phyloP scores from a whole-genome alignment of 2,329 filamentous ascomycete species.

The Exophiala spinifera region DNA sequence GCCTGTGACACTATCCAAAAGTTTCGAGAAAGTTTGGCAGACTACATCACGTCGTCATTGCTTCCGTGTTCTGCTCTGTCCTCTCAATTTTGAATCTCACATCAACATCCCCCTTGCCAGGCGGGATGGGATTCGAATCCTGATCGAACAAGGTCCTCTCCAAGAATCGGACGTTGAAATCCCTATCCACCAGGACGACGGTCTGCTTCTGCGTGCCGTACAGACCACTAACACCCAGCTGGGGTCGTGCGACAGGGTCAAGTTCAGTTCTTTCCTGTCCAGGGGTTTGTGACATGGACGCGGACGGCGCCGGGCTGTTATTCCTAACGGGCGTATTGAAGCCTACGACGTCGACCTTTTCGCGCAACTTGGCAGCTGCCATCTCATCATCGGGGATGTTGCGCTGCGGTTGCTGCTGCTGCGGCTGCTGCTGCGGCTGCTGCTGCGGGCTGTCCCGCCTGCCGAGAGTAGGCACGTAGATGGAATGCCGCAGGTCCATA shows the following conservation, averaged over 20 bases:
- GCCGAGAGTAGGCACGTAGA: constrained; percentile 59
- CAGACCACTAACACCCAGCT: constrained; percentile 45
- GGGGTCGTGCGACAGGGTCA: constrained; percentile 13
- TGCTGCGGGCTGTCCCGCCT: constrained; percentile 37
- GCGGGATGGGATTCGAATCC: constrained; percentile 46
- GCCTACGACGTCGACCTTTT: constrained; percentile 31
- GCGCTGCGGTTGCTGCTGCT: constrained; percentile 34
- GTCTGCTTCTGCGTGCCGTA: constrained; percentile 67
- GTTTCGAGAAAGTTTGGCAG: no score
- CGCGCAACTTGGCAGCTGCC: constrained; percentile 35
- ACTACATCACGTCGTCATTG: background rate
- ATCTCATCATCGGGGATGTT: constrained; percentile 34
- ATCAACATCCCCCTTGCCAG: constrained; percentile 46
- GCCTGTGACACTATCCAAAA: no score
- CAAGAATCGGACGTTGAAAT: constrained; percentile 59
- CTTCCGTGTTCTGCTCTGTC: background rate
- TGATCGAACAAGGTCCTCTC: constrained; percentile 61
- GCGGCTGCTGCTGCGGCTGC: constrained; percentile 33
- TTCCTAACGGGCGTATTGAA: constrained; percentile 29
- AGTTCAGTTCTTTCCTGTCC: no score
- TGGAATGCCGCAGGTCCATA: constrained; percentile 55
- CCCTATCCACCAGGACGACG: constrained; percentile 54
- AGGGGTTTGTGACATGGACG: no score
- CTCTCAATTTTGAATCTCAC: constrained; percentile 47
- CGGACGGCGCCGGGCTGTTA: constrained; percentile 13